phyloP scores from a whole-genome alignment of 176 grass and related monocot species.

The Poa annua region DNA sequence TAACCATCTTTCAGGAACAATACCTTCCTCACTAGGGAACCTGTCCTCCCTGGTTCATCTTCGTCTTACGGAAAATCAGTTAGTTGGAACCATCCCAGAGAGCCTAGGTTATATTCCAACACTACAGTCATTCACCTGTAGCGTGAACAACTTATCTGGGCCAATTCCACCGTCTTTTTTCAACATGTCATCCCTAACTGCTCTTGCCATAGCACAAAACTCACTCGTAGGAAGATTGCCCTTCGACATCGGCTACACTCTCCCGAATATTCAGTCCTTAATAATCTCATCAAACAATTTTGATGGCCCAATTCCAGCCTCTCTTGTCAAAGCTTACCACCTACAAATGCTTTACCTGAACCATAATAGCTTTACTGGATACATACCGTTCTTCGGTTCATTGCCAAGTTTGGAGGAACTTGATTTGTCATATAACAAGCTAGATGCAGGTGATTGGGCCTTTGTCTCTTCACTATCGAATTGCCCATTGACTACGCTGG shows the following conservation, averaged over 20 bases:
- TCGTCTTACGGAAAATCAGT: neutral
- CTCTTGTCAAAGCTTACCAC: constrained; percentile 35
- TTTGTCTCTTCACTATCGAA: constrained; percentile 40
- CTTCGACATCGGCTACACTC: constrained; percentile 35
- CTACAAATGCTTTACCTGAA: constrained; percentile 8
- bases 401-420: constrained; percentile 3
- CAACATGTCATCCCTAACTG: constrained; percentile 37
- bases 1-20: constrained; percentile 44
- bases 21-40: constrained; percentile 50
- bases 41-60: constrained; percentile 27
- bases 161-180: constrained; percentile 37
- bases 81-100: constrained; percentile 51
- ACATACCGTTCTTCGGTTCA: constrained; percentile 41
- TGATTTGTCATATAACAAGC: constrained; percentile 34
- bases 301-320: constrained; percentile 45
- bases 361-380: constrained; percentile 25
- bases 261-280: constrained; percentile 36
- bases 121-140: constrained; percentile 4
- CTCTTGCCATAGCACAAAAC: constrained; percentile 40
- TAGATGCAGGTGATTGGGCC: constrained; percentile 31
- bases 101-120: constrained; percentile 13
- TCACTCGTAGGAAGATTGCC: constrained; percentile 42
- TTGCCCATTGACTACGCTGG: constrained; percentile 18
- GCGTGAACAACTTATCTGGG: constrained; percentile 38
- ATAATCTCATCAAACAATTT: constrained; percentile 15